Evolutionary conservation across 2,329 filamentous ascomycete genomes (phyloP), one percentile per base, ranked within the genome.

Genomic region (Alternaria postmessia): DNA sequence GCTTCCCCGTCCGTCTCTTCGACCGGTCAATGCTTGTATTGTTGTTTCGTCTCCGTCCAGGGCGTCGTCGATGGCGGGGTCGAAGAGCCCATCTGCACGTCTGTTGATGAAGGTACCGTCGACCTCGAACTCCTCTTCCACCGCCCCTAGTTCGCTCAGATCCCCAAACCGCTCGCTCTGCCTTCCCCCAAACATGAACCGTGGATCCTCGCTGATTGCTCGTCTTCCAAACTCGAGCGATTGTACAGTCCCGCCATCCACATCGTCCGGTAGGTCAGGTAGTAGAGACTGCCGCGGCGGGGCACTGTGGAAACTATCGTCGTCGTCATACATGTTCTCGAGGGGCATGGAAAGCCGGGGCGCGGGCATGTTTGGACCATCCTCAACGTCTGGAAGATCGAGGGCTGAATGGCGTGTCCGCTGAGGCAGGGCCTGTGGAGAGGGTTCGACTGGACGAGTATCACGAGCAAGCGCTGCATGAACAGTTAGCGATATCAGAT

Each of bases 91-190:
- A 30, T 82, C 82, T 11, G 68, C 66, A 34, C 64, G 64, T 49
- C 72, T 57, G 42, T 72, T 77, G 47, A 76, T 75, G 41, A 78
- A 81, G 1, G 77, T 80, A 12, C 81, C 80, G 53, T 83, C 82
- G 8, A 83, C 61, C 55, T 81, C 77, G 49, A 66, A 75, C 39
- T 76, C 77, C 47, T 76, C 75, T 5, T 69, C 72, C 16, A 76
- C 74, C 9, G 72, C 65, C 8, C 71, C 75, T 3, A 79, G 60
- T 32, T 78, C 77, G 18, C 80, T 82, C 47, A 81, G 63, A 55
- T 84, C 83, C 1, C 77, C 82, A 65, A 86, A 86, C 57, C 81
- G 77, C 59, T 85, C 85, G 65, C 83, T 86, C 48, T 84, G 70
- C 60, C 83, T 81, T 60, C 81, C 79, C 60, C 18, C 79, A 78